phyloP scores from a whole-genome alignment of 2,329 filamentous ascomycete species.

The Ophiocordyceps sinensis region DNA sequence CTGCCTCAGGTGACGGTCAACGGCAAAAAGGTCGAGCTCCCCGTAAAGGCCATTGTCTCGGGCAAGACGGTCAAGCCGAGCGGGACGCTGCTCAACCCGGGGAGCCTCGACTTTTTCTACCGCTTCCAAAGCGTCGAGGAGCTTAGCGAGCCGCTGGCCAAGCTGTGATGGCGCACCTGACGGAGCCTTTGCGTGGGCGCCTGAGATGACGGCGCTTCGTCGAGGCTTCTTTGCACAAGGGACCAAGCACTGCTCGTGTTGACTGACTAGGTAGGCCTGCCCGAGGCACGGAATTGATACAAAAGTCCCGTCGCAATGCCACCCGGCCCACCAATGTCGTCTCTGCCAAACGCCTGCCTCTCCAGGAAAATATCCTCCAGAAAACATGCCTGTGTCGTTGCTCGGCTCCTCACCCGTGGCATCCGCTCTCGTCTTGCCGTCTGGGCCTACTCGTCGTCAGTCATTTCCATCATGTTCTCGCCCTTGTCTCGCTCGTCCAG shows the following conservation, averaged over 20 bases:
- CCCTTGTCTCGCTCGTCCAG: conserved; percentile 21
- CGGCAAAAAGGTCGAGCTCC: conserved; percentile 72
- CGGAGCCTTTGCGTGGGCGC: neutral
- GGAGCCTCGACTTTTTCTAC: conserved; percentile 65
- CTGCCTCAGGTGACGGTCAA: conserved; percentile 51
- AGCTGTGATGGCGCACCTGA: conserved; percentile 9
- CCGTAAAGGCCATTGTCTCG: conserved; percentile 72
- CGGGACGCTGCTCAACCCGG: conserved; percentile 62
- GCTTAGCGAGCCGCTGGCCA: conserved; percentile 13
- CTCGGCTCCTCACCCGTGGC: no score
- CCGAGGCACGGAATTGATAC: no score
- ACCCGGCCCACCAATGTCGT: no score
- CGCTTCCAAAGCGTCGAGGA: conserved; percentile 39
- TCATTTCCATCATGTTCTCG: conserved; percentile 40
- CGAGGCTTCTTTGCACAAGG: no score
- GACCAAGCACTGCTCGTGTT: no score
- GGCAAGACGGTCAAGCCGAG: conserved; percentile 61
- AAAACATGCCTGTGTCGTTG: no score
- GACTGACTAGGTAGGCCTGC: no score
- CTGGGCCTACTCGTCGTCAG: conserved; percentile 31
- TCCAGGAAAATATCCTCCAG: no score
- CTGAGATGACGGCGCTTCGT: neutral
- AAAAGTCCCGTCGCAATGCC: no score
- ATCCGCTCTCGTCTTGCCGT: neutral
- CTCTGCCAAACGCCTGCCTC: no score